Evolutionary conservation across 305 asterid genomes (phyloP).

Genomic region (Fraxinus sp.): DNA sequence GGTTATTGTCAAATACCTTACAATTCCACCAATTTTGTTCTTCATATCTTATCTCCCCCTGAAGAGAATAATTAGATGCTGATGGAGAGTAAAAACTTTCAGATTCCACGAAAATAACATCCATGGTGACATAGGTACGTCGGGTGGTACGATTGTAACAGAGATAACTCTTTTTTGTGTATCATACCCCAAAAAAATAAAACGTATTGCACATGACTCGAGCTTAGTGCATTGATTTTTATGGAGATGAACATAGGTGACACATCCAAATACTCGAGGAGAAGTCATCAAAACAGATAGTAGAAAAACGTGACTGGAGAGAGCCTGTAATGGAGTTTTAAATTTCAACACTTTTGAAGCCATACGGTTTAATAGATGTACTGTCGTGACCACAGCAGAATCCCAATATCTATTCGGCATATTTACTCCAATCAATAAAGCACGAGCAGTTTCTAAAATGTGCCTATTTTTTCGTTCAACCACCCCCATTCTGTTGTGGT

Average conservation of each 20-base stretch:
- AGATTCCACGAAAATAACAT: background rate
- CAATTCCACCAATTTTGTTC: background rate
- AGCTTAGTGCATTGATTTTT: background rate
- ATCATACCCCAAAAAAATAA: too few relatives aligned
- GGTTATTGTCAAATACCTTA: background rate
- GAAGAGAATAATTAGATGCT: background rate
- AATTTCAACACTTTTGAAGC: slow-evolving; percentile 2
- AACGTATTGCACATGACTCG: background rate
- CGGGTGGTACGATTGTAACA: background rate
- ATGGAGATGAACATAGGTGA: background rate
- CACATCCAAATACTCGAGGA: background rate
- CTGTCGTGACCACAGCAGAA: background rate
- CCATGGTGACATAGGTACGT: background rate
- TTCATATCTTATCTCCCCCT: background rate
- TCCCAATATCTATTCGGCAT: background rate
- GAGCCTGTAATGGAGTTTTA: background rate
- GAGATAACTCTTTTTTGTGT: background rate
- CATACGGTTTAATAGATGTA: slow-evolving; percentile 1
- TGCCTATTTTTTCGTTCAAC: background rate
- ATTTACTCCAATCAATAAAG: background rate
- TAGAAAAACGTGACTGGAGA: background rate
- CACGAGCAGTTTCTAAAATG: slow-evolving; percentile 1
- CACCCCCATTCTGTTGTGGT: background rate
- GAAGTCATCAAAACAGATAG: background rate
- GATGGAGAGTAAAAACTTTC: background rate